phyloP scores from a whole-genome alignment of 2,329 filamentous ascomycete genomes.

The Polytolypa hystricis region DNA sequence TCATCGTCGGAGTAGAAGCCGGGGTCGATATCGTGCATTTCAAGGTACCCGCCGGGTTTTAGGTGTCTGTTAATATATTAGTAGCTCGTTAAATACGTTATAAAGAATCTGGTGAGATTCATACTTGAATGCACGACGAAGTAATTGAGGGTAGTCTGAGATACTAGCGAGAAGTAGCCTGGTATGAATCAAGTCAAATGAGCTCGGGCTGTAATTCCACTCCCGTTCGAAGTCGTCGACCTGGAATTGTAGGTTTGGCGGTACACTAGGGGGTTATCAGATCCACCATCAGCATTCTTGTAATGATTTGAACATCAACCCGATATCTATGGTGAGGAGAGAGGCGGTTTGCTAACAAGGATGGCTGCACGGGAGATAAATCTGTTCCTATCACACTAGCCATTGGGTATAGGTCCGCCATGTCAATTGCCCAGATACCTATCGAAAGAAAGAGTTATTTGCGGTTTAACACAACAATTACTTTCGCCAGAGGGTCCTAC shows the following conservation, averaged over 20 bases:
- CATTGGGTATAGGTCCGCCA: constrained; percentile 18
- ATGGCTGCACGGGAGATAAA: constrained; percentile 9
- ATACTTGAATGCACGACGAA: constrained; percentile 24
- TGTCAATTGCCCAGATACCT: constrained; percentile 29
- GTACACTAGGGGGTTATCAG: constrained; percentile 14
- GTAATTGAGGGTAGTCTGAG: constrained; percentile 29
- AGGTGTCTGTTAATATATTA: constrained; percentile 18
- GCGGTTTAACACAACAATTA: too few species aligned
- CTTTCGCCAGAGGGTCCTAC: too few species aligned
- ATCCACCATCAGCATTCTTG: neutral
- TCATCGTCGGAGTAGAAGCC: constrained; percentile 19
- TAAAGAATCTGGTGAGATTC: neutral
- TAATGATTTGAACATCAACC: neutral
- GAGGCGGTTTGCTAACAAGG: neutral
- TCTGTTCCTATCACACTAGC: constrained; percentile 18
- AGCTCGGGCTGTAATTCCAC: constrained; percentile 29
- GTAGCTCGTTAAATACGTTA: neutral
- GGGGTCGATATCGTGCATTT: constrained; percentile 30
- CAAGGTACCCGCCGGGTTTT: constrained; percentile 32
- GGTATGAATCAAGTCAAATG: constrained; percentile 31
- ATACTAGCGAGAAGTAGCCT: constrained; percentile 32
- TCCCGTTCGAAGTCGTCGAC: constrained; percentile 33
- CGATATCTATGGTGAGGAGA: neutral
- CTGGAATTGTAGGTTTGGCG: constrained; percentile 35
- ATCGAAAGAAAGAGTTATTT: too few species aligned